Evolutionary conservation across 257 asterid species (phyloP).

Genomic region (Lycium ferocissimum): DNA sequence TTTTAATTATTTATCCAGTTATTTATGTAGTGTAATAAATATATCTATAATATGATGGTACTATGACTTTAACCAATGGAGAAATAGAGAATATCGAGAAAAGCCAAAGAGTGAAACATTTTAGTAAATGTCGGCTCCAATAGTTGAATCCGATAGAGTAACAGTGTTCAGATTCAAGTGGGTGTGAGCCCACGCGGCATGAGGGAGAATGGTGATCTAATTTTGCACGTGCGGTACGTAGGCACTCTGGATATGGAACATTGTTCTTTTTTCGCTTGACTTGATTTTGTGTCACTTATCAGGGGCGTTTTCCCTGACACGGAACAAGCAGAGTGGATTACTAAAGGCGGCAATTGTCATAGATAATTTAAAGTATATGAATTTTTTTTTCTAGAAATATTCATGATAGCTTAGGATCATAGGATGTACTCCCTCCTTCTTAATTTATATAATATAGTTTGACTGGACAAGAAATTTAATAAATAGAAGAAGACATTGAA

Average conservation of each 20-base stretch:
- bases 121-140: background rate
- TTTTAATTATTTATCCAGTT: background rate
- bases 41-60: background rate
- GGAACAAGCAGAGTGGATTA: background rate
- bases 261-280: background rate
- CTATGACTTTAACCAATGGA: slow-evolving; percentile 19
- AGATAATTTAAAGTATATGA: no score
- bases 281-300: no score
- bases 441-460: no score
- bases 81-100: background rate
- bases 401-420: no score
- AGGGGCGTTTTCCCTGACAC: no score
- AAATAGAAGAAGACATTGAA: no score
- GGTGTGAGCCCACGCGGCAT: background rate
- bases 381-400: no score
- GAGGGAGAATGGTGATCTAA: background rate
- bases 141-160: background rate
- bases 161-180: background rate
- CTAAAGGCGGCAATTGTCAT: no score
- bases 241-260: background rate
- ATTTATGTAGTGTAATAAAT: background rate
- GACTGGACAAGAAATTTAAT: no score
- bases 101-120: background rate
- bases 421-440: no score
- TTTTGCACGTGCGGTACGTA: background rate